These are phyloP conservation scores for Eucalyptus viminalis DNA, from an alignment of 345 rosid genomes.

Conservation along the genomic window DNA sequence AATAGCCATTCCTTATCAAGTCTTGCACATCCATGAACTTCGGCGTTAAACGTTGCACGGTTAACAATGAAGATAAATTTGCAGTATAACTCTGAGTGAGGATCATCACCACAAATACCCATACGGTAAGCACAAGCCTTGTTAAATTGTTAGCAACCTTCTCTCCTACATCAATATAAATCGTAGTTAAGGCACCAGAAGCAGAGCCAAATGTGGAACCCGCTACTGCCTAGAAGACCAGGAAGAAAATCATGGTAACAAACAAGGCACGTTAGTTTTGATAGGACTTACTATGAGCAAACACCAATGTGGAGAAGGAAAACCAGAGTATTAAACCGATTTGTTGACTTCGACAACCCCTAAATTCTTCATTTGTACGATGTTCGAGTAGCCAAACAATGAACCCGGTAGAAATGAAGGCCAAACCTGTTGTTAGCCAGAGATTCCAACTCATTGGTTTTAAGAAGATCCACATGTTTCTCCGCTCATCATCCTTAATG, in stretches of 20 bases:
- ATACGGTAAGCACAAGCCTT: conserved; percentile 28
- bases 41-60: conserved; percentile 39
- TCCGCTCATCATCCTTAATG: conserved; percentile 9
- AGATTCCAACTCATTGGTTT: conserved; percentile 52
- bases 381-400: conserved; percentile 72
- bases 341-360: conserved; percentile 35
- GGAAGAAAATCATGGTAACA: background rate
- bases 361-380: conserved; percentile 47
- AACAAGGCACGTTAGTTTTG: conserved; percentile 29
- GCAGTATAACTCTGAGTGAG: conserved; percentile 74
- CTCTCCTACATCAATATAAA: conserved; percentile 24
- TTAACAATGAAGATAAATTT: conserved; percentile 46
- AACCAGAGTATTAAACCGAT: conserved; percentile 54
- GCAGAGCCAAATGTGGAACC: background rate
- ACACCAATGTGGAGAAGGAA: conserved; percentile 3
- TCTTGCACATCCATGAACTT: conserved; percentile 13
- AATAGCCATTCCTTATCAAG: conserved; percentile 18
- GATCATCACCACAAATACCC: conserved; percentile 58
- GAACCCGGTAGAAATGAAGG: conserved; percentile 45
- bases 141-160: conserved; percentile 39
- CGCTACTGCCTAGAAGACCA: background rate
- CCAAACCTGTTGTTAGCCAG: conserved; percentile 43
- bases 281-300: conserved; percentile 12
- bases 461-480: conserved; percentile 55
- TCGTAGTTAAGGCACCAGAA: background rate